These are phyloP conservation scores for Hygrocybe punicea DNA, from an alignment of 768 basidiomycete species.

Conservation along the genomic window DNA sequence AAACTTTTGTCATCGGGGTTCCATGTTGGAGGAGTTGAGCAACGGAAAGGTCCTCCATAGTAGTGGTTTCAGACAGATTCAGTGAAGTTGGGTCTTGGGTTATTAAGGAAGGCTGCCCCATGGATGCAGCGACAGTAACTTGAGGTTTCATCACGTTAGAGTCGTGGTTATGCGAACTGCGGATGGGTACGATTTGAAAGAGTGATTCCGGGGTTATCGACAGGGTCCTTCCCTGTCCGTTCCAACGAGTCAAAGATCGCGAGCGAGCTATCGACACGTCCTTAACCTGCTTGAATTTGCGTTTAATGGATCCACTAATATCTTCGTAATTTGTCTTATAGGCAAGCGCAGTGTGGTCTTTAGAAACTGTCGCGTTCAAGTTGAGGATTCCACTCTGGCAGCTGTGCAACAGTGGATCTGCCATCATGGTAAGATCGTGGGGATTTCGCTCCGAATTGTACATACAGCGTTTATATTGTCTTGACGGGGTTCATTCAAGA, in stretches of 20 bases:
- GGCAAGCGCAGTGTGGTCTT: slow-evolving; percentile 3
- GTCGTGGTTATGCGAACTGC: not conserved
- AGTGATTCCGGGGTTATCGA: too few relatives aligned
- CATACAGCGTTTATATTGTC: too few relatives aligned
- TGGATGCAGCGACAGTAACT: slow-evolving; percentile 17
- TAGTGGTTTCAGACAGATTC: not conserved
- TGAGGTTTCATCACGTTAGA: slow-evolving; percentile 6
- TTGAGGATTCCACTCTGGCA: too few relatives aligned
- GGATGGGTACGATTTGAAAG: too few relatives aligned
- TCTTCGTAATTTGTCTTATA: slow-evolving; percentile 1
- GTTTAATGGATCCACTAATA: slow-evolving; percentile 33
- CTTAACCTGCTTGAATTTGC: slow-evolving; percentile 28
- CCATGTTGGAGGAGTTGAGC: slow-evolving; percentile 59
- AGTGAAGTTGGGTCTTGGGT: not conserved
- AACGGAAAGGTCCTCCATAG: slow-evolving; percentile 39
- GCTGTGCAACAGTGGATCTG: not conserved
- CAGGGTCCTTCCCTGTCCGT: not conserved
- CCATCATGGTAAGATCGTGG: too few relatives aligned
- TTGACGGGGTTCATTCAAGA: too few relatives aligned
- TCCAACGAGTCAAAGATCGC: not conserved
- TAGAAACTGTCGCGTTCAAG: too few relatives aligned
- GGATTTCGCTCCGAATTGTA: too few relatives aligned
- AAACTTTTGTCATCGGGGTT: slow-evolving; percentile 78
- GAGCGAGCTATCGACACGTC: slow-evolving; percentile 2
- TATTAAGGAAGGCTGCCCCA: not conserved